Evolutionary conservation across 2,329 filamentous ascomycete species (phyloP).

Genomic region (Alternaria ventricosa): DNA sequence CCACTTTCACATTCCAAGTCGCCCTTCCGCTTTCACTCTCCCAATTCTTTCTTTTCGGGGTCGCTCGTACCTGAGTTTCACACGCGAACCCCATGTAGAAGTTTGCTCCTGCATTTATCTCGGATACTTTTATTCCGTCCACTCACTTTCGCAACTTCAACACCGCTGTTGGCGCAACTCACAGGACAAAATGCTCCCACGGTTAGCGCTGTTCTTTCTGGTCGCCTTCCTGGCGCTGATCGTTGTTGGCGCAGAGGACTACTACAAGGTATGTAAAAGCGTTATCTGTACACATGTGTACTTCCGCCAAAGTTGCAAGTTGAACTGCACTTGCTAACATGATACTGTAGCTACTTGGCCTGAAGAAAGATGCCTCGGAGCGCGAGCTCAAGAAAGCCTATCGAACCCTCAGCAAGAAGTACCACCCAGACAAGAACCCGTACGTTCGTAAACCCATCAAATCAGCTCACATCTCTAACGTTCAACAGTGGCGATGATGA

Average conservation of each 20-base stretch:
- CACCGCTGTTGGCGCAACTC: slow-evolving; percentile 24
- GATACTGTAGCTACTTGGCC: slow-evolving; percentile 71
- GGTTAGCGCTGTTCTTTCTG: slow-evolving; percentile 52
- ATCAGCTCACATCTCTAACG: slow-evolving; percentile 12
- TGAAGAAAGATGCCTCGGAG: slow-evolving; percentile 80
- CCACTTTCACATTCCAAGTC: slow-evolving; percentile 15
- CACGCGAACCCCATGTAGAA: slow-evolving; percentile 21
- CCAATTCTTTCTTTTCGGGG: slow-evolving; percentile 4
- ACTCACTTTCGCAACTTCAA: slow-evolving; percentile 21
- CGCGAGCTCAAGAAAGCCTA: slow-evolving; percentile 94
- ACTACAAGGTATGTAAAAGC: slow-evolving; percentile 69
- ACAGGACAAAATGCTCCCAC: slow-evolving; percentile 50
- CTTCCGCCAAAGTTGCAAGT: slow-evolving; percentile 1
- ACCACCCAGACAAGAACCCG: slow-evolving; percentile 98
- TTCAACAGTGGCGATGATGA: slow-evolving; percentile 71
- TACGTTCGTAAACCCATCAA: slow-evolving; percentile 56
- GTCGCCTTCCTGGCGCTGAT: slow-evolving; percentile 53
- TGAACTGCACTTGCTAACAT: slow-evolving; percentile 19
- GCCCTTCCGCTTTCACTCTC: background rate
- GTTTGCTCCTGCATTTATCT: slow-evolving; percentile 12
- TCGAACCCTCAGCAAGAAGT: slow-evolving; percentile 90
- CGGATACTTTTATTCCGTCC: slow-evolving; percentile 25
- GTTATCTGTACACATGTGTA: background rate
- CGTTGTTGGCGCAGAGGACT: slow-evolving; percentile 67
- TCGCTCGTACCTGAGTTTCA: slow-evolving; percentile 1